phyloP scores from a whole-genome alignment of 169 alveolate species.

The Plasmodium inui region DNA sequence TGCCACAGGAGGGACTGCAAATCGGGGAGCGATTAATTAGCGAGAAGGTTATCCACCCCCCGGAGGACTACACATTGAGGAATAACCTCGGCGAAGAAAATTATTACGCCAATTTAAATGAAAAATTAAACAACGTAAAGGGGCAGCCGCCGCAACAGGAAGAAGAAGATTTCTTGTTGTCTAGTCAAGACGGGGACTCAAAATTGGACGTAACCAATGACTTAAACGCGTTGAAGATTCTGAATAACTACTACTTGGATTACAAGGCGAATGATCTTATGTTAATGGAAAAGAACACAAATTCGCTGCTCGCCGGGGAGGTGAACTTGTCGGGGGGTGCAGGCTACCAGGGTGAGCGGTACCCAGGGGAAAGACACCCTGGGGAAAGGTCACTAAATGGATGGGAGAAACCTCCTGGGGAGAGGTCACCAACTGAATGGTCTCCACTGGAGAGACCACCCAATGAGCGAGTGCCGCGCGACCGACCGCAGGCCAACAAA shows the following conservation, averaged over 20 bases:
- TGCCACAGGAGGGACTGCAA: not conserved
- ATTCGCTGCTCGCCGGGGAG: not conserved
- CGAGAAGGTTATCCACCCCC: not conserved
- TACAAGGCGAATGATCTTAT: slow-evolving; percentile 10
- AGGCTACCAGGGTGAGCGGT: not conserved
- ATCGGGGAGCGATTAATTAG: not conserved
- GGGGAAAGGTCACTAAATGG: not conserved
- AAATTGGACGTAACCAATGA: slow-evolving; percentile 19
- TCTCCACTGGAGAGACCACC: not conserved
- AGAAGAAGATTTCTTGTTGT: not conserved
- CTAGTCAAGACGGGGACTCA: not conserved
- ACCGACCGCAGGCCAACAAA: not conserved
- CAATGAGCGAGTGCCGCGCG: not conserved
- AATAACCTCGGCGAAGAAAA: slow-evolving; percentile 12
- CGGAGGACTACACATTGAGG: slow-evolving; percentile 8
- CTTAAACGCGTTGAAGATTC: slow-evolving; percentile 23
- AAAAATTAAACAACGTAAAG: slow-evolving; percentile 1
- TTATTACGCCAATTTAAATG: slow-evolving; percentile 20
- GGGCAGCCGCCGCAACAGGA: not conserved
- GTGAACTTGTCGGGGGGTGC: not conserved
- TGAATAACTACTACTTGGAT: slow-evolving; percentile 46
- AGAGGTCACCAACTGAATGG: not conserved
- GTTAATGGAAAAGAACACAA: slow-evolving; percentile 5
- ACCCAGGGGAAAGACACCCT: not conserved
- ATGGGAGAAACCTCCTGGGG: not conserved